Evolutionary conservation across 345 rosid genomes (phyloP), one percentile per base, ranked within the genome.

Genomic region (Chamaenerion angustifolium): DNA sequence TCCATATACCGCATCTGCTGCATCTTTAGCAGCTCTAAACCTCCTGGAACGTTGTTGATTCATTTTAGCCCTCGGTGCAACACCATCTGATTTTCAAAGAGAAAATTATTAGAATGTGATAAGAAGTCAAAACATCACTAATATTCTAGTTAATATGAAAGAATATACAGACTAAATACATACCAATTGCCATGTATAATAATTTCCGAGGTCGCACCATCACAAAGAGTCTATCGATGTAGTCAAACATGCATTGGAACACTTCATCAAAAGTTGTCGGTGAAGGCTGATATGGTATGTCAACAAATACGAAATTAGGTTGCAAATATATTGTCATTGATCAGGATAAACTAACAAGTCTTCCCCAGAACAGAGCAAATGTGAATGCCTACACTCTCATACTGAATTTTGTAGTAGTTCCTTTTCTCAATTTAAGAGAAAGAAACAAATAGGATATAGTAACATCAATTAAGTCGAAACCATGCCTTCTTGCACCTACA

Each of bases 51-150:
- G 76, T 56, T 92, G 99, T 54, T 88, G 96, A 65, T 92, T 92
- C 95, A 92, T 92, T 66, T 92, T 87, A 10, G 96, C 99, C 52
- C 98, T 76, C 18, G 96, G 99, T 17, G 96, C 99, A 12, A 92
- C 99, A 55, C 99, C 95, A 63, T 92, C 98, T 92, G 63, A 47
- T 64, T 41, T 46, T 44, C 63, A 59, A 16, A 27, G 17, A 31
- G 42, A 27, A 50, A 21, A 18, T 27, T 31, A 13, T 27, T 31
- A 27, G 6, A 31, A 14, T 1, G 1, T 3, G 16, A 14, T 11
- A 12, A 40, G 37, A 6, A 18, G 2, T 11, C 12, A n/a, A 49
- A 48, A 31, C 6, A 12, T 21, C 25, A 21, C 25, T 21, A 6
- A 10, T 25, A 49, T 23, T 1, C 9, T 31, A 27, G 7, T 4